phyloP scores from a whole-genome alignment of 2,329 filamentous ascomycete genomes.

The Geoglossum cookeanum region DNA sequence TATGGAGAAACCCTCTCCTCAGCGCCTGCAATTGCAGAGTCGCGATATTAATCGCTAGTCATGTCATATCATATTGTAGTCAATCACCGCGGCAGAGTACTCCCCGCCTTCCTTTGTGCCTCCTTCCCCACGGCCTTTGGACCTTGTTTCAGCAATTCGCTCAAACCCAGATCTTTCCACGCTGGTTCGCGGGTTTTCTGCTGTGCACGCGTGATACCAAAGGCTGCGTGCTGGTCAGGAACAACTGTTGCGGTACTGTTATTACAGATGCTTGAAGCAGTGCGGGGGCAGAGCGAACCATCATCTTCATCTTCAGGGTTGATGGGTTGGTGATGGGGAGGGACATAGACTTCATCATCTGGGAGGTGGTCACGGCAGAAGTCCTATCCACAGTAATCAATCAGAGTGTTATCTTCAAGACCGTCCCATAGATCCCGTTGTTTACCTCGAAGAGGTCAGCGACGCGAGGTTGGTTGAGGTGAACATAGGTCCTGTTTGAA shows the following conservation, averaged over 20 bases:
- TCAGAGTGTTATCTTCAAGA: neutral
- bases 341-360: slow-evolving; percentile 69
- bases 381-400: slow-evolving; percentile 21
- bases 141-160: slow-evolving; percentile 46
- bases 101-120: neutral
- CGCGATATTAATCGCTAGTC: neutral
- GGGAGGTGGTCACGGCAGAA: slow-evolving; percentile 52
- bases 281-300: slow-evolving; percentile 7
- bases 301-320: slow-evolving; percentile 83
- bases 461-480: slow-evolving; percentile 52
- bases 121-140: slow-evolving; percentile 18
- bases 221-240: slow-evolving; percentile 72
- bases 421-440: slow-evolving; percentile 5
- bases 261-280: neutral
- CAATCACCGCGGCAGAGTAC: slow-evolving; percentile 3
- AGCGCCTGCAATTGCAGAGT: neutral
- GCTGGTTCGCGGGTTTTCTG: slow-evolving; percentile 50
- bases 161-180: slow-evolving; percentile 65
- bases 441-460: slow-evolving; percentile 53
- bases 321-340: slow-evolving; percentile 57
- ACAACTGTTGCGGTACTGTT: slow-evolving; percentile 32
- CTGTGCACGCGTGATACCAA: slow-evolving; percentile 67
- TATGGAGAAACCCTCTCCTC: neutral
- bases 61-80: neutral
- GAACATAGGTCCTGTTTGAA: slow-evolving; percentile 53